These are phyloP conservation scores for Aspergillus brunneoviolaceus DNA, from an alignment of 2,329 filamentous ascomycete species.

Conservation along the genomic window DNA sequence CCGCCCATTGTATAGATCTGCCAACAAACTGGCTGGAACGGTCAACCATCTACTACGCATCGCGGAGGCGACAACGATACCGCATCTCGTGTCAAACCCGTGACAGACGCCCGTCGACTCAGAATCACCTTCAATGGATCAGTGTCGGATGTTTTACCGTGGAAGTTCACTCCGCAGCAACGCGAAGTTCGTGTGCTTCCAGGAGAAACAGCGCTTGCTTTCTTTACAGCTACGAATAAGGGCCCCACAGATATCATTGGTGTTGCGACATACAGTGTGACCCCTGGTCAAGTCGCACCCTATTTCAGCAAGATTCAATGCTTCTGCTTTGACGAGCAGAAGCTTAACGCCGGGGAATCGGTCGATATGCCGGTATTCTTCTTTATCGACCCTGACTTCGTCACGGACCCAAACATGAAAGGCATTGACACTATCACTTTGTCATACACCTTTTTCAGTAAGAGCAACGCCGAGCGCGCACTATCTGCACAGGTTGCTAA, in stretches of 20 bases:
- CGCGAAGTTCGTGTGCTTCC: constrained; percentile 93
- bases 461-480: constrained; percentile 35
- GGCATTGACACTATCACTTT: constrained; percentile 93
- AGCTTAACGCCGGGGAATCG: constrained; percentile 89
- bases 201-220: constrained; percentile 93
- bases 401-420: constrained; percentile 88
- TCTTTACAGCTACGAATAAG: constrained; percentile 94
- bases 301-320: constrained; percentile 99
- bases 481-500: constrained; percentile 34
- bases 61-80: constrained; percentile 67
- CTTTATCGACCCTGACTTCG: constrained; percentile 94
- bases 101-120: constrained; percentile 77
- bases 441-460: constrained; percentile 98
- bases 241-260: constrained; percentile 93
- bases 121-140: constrained; percentile 95
- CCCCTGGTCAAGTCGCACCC: constrained; percentile 88
- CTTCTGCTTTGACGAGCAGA: constrained; percentile 97
- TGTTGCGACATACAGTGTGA: constrained; percentile 96
- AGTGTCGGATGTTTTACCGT: constrained; percentile 90
- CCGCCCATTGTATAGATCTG: constrained; percentile 41
- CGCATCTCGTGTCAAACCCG: constrained; percentile 73
- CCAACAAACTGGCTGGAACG: constrained; percentile 71
- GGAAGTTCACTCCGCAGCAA: constrained; percentile 97
- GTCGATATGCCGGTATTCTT: constrained; percentile 99
- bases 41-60: constrained; percentile 82